These are phyloP conservation scores for Zizania latifolia DNA, from an alignment of 176 grass and related monocot species.

Conservation along the genomic window DNA sequence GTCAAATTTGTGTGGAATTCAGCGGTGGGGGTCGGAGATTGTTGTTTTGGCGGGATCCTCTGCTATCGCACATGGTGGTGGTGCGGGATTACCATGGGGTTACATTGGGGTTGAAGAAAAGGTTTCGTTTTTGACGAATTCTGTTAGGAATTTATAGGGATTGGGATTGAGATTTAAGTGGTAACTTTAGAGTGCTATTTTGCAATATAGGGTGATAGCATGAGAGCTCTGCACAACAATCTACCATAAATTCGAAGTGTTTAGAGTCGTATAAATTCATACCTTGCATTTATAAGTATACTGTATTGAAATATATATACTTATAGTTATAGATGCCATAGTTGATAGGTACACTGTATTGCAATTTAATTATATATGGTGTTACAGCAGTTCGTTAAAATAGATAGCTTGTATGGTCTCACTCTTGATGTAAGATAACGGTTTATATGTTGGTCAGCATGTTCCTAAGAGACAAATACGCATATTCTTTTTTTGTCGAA, in stretches of 20 bases:
- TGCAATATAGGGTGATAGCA: not conserved
- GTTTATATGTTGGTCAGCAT: not conserved
- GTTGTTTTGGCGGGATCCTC: not conserved
- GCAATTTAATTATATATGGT: not conserved
- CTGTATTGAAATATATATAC: not conserved
- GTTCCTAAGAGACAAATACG: not conserved
- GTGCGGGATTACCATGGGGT: not conserved
- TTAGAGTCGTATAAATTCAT: no score
- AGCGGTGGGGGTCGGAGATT: not conserved
- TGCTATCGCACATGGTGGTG: not conserved
- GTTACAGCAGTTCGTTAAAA: not conserved
- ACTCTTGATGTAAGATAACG: not conserved
- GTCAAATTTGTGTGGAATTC: slow-evolving; percentile 11
- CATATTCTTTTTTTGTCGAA: not conserved
- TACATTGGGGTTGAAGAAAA: not conserved
- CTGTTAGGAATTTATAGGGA: not conserved
- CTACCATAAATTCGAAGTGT: not conserved
- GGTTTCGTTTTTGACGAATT: not conserved
- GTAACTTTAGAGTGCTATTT: not conserved
- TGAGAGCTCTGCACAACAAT: not conserved
- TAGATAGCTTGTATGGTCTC: not conserved
- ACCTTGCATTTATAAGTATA: not conserved
- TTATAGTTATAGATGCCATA: no score
- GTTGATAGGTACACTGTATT: not conserved
- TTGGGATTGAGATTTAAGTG: not conserved